Evolutionary conservation across 139 green algal species (phyloP).

Genomic region (Raphidocelis subcapitata): DNA sequence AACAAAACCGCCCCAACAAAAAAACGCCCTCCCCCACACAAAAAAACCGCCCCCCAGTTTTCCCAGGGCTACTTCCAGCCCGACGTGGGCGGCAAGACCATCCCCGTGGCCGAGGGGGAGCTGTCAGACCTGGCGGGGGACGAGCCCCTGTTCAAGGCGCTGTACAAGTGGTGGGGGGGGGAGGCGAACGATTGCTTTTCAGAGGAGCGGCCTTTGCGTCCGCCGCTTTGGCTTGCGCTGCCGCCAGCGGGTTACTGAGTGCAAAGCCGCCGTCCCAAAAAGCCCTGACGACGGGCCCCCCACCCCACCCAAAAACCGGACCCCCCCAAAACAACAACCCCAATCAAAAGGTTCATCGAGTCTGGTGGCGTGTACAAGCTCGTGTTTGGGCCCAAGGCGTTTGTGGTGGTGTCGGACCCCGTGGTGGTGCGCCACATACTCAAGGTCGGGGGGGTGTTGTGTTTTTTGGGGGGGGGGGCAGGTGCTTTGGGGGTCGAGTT

Average conservation of each 20-base stretch:
- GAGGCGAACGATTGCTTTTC: background rate
- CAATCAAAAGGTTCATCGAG: slow-evolving; percentile 92
- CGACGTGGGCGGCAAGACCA: slow-evolving; percentile 83
- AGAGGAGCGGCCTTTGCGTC: too few species aligned
- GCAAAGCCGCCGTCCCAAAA: too few species aligned
- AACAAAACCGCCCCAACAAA: too few species aligned
- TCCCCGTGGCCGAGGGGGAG: slow-evolving; percentile 82
- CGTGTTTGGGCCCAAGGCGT: slow-evolving; percentile 97
- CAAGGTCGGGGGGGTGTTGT: slow-evolving; percentile 48
- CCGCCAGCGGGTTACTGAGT: too few species aligned
- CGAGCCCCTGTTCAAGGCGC: slow-evolving; percentile 90
- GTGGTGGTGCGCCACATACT: slow-evolving; percentile 89
- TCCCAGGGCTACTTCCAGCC: slow-evolving; percentile 87
- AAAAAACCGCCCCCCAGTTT: slow-evolving; percentile 28
- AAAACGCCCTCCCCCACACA: too few species aligned
- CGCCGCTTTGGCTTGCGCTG: too few species aligned
- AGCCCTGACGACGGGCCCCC: too few species aligned
- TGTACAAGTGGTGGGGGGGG: slow-evolving; percentile 83
- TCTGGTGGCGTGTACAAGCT: slow-evolving; percentile 95
- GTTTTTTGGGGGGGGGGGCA: background rate
- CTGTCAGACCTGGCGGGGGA: slow-evolving; percentile 89
- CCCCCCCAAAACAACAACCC: too few species aligned
- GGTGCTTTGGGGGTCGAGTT: too few species aligned
- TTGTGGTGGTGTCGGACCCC: slow-evolving; percentile 98
- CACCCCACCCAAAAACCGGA: too few species aligned